Percentiles rank a stretch among this genome's conserved stretches.
phyloP scores from a whole-genome alignment of 805 yeast species.

The Monosporozyma servazzii region DNA sequence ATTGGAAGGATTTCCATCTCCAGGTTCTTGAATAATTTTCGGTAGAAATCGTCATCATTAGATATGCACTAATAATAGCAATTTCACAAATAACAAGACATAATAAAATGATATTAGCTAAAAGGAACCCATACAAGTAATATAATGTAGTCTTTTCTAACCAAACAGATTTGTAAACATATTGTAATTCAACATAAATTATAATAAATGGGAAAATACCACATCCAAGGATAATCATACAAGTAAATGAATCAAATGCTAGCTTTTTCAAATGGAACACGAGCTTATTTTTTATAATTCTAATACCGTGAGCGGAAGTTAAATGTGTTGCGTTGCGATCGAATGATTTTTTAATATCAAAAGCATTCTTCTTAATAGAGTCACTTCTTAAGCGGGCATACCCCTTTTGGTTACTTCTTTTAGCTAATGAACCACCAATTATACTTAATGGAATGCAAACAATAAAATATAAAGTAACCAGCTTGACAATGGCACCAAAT shows the following conservation, averaged over 20 bases:
- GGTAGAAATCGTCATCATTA: slow-evolving; percentile 36
- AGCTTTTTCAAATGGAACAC: background rate
- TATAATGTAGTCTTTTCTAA: slow-evolving; percentile 69
- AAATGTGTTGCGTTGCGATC: background rate
- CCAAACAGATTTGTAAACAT: slow-evolving; percentile 71
- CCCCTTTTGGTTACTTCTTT: background rate
- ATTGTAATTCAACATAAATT: slow-evolving; percentile 68
- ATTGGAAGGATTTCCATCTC: slow-evolving; percentile 76
- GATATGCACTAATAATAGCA: slow-evolving; percentile 58
- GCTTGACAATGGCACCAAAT: slow-evolving; percentile 57
- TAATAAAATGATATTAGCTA: slow-evolving; percentile 50
- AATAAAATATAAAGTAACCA: slow-evolving; percentile 50
- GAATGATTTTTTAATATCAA: background rate
- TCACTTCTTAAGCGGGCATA: slow-evolving; percentile 5
- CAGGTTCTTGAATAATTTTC: slow-evolving; percentile 32
- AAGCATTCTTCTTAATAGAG: background rate
- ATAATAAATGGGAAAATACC: slow-evolving; percentile 75
- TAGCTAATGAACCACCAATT: slow-evolving; percentile 47
- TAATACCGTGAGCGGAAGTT: background rate
- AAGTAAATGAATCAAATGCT: slow-evolving; percentile 3
- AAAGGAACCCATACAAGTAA: slow-evolving; percentile 70
- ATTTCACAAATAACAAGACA: slow-evolving; percentile 60
- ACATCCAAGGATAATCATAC: slow-evolving; percentile 17
- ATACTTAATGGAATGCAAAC: slow-evolving; percentile 69
- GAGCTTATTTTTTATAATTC: background rate